Conservation (phyloP, 2,329 filamentous ascomycete genomes). For the Dactylellina leptospora region DNA sequence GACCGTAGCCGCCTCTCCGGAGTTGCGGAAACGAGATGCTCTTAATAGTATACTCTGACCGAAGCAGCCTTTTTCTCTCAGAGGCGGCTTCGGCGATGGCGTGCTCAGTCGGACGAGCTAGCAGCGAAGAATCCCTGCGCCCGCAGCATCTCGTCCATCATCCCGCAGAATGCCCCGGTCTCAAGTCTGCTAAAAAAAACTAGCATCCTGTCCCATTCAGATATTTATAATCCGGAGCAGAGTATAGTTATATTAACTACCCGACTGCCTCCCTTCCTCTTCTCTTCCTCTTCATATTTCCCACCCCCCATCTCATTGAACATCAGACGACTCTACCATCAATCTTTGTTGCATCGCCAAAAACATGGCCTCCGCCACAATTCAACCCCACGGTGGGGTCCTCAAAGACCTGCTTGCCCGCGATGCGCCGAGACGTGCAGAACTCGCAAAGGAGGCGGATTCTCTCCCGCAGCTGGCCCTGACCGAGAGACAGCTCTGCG, state of each 20-base stretch:
- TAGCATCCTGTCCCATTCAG: neutral
- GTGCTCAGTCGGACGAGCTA: conserved; percentile 43
- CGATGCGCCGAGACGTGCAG: conserved; percentile 81
- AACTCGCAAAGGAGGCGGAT: conserved; percentile 86
- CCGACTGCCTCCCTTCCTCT: neutral
- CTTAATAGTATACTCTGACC: neutral
- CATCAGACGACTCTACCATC: conserved; percentile 38
- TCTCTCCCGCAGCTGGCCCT: conserved; percentile 83
- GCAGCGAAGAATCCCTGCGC: conserved; percentile 27
- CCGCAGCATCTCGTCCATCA: conserved; percentile 37
- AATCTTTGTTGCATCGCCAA: too few species aligned
- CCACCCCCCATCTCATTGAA: conserved; percentile 3
- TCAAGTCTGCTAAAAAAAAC: neutral
- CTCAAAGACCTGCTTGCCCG: conserved; percentile 97
- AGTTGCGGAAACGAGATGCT: neutral
- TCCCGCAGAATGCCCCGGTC: neutral
- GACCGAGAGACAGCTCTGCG: conserved; percentile 93
- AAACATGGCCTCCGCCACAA: conserved; percentile 61
- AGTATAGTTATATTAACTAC: too few species aligned
- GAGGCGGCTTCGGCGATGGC: conserved; percentile 52
- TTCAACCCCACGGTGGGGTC: conserved; percentile 81
- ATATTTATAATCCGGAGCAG: conserved; percentile 43
- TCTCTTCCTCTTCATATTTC: conserved; percentile 2
- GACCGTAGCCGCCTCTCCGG: neutral
- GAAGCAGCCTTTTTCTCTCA: neutral